Evolutionary conservation across 225 moss, liverwort and hornwort genomes (phyloP), one percentile per base, ranked within the genome.

Genomic region (Takakia lepidozioides): DNA sequence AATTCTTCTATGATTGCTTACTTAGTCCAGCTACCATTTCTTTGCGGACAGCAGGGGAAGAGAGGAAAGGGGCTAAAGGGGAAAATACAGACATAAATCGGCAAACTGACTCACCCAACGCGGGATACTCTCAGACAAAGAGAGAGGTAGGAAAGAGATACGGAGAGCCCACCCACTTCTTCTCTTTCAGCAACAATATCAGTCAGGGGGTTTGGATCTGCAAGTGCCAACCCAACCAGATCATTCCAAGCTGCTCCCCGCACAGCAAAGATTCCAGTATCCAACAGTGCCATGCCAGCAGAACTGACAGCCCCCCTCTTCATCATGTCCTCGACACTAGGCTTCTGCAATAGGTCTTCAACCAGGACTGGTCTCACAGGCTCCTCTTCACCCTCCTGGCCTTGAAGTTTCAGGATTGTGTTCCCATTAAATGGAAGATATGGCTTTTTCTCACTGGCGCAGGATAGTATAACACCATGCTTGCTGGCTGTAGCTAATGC

Each of bases 331-430:
- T 35, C 49, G 7, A 52, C 30, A 46, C 11, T 73, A 6, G 86
- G 86, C 60, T 86, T 86, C 64, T 86, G 86, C 49, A 86, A 66
- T 37, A 86, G 60, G 59, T 86, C 73, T 46, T 68, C 62, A 39
- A 83, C 86, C 38, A 64, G 58, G 36, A 68, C 56, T 11, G 69
- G 51, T 23, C 25, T 32, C 8, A 6, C 48, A 25, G n/a, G n/a
- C n/a, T n/a, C n/a, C 23, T 48, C 50, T 49, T 41, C 60, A 56
- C 23, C 10, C 2, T 23, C 55, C 72, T 78, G 59, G 14, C n/a
- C n/a, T n/a, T n/a, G n/a, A n/a, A n/a, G n/a, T n/a, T n/a, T n/a
- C n/a, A n/a, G n/a, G n/a, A n/a, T n/a, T n/a, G n/a, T n/a, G n/a
- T n/a, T n/a, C n/a, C n/a, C n/a, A n/a, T n/a, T n/a, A n/a, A n/a